Evolutionary conservation across 495 filamentous ascomycete species (phyloP).

Genomic region (Polyplosphaeria fusca): DNA sequence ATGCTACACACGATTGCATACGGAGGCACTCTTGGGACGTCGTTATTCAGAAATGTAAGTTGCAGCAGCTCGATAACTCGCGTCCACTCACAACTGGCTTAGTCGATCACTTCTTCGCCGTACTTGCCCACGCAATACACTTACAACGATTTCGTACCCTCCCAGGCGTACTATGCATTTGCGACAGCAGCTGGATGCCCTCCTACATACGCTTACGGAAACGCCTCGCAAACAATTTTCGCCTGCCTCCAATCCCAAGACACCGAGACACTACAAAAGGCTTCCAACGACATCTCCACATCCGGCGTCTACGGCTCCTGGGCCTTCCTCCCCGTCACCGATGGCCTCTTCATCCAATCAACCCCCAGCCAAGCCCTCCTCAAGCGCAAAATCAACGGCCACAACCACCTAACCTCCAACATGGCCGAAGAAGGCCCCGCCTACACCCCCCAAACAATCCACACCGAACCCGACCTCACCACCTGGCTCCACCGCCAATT

Average conservation of each 20-base stretch:
- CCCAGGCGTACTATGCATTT: constrained; percentile 5
- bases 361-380: constrained; percentile 1
- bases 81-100: neutral
- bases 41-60: constrained; percentile 14
- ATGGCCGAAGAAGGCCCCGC: constrained; percentile 18
- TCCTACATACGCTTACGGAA: constrained; percentile 4
- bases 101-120: constrained; percentile 10
- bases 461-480: constrained; percentile 11
- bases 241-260: constrained; percentile 7
- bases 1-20: constrained; percentile 17
- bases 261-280: constrained; percentile 3
- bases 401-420: constrained; percentile 13
- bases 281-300: neutral
- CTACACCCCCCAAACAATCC: constrained; percentile 10
- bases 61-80: neutral
- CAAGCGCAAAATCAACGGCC: constrained; percentile 4
- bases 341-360: constrained; percentile 7
- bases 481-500: constrained; percentile 13
- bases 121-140: constrained; percentile 12
- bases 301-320: constrained; percentile 7
- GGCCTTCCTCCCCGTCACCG: constrained; percentile 10
- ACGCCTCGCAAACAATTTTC: constrained; percentile 1
- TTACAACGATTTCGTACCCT: constrained; percentile 6
- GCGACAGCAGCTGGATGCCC: constrained; percentile 8
- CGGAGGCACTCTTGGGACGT: constrained; percentile 8